These are phyloP conservation scores for Schoenoplectus tabernaemontani DNA, from an alignment of 202 grass and related monocot species.

Conservation along the genomic window DNA sequence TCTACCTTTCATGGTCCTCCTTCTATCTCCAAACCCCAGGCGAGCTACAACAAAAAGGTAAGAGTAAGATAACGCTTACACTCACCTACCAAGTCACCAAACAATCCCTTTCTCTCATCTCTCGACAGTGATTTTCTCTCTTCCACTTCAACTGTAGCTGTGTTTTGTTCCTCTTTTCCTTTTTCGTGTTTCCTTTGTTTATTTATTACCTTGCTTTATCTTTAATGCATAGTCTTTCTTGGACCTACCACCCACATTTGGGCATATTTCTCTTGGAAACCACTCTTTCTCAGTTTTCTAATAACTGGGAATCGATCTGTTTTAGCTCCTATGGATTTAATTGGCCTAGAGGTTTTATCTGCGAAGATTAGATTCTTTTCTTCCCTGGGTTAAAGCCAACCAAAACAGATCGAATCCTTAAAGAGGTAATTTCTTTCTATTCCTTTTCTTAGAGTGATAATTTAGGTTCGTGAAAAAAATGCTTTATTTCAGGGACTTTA, in stretches of 20 bases:
- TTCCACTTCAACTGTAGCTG: not conserved
- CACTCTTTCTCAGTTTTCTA: constrained; percentile 19
- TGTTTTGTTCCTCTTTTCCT: not conserved
- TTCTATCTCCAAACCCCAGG: constrained; percentile 11
- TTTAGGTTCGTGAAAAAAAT: not conserved
- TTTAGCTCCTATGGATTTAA: constrained; percentile 5
- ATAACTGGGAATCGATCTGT: constrained; percentile 9
- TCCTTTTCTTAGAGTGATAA: not conserved
- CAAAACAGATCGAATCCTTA: constrained; percentile 27
- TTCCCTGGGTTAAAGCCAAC: constrained; percentile 7
- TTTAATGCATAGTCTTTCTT: constrained; percentile 12
- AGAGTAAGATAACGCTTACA: not conserved
- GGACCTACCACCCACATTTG: constrained; percentile 25
- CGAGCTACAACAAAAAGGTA: constrained; percentile 10
- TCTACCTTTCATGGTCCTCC: constrained; percentile 22
- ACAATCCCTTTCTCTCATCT: constrained; percentile 21
- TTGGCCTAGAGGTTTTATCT: not conserved
- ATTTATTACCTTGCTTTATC: constrained; percentile 25
- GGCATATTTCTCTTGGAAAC: constrained; percentile 19
- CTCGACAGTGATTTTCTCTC: constrained; percentile 9
- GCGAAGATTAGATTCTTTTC: constrained; percentile 16
- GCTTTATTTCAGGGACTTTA: not conserved
- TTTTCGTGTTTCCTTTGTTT: constrained; percentile 2
- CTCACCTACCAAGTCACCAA: constrained; percentile 12
- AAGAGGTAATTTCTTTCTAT: constrained; percentile 1